Evolutionary conservation across 2,329 filamentous ascomycete species (phyloP), one percentile per base, ranked within the genome.

Genomic region (Ceratocystis diversiconidia): DNA sequence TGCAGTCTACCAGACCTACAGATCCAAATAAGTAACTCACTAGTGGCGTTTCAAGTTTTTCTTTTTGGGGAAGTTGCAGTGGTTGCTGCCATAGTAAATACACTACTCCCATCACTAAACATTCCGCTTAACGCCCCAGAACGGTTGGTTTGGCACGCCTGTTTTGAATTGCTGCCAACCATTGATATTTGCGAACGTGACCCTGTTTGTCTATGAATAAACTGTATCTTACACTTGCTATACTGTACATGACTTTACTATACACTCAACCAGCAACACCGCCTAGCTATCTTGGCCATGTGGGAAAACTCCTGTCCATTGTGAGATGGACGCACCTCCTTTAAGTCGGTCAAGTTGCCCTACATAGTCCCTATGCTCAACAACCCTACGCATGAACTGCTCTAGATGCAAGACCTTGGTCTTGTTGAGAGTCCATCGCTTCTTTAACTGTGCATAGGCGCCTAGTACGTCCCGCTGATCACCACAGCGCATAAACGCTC

Each of bases 401-500:
- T 78, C 73, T 50, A 81, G 70, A 59, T 80, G 74, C 10, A 75
- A 73, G 22, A 80, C 72, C 74, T 82, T 77, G 63, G 81, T 81
- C 32, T 76, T 73, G 52, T 74, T 72, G 50, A 80, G 73, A 17
- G 77, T 71, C 80, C 82, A 85, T 44, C 79, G 75, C 50, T 73
- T 69, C 44, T 75, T 76, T 65, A 85, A 71, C 28, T 74, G 73
- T 28, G 79, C 77, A 70, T 81, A 90, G 2, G 82, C 79, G 52
- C 79, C 75, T 67, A 84, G 68, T 60, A 86, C 78, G 41, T 77
- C 75, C 10, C 81, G 77, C 25, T 73, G 72, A 1, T 79, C 76
- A n/a, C 78, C 78, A 71, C 83, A 86, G 68, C 79, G 82, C 67
- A 79, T 78, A 72, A 88, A 89, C 2, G 89, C 87, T 57, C 79